A percentile compares a stretch with the other conserved stretches of the same genome.
Conservation (phyloP, 352 stramenopile genomes). For the Pythium utonaiense region DNA sequence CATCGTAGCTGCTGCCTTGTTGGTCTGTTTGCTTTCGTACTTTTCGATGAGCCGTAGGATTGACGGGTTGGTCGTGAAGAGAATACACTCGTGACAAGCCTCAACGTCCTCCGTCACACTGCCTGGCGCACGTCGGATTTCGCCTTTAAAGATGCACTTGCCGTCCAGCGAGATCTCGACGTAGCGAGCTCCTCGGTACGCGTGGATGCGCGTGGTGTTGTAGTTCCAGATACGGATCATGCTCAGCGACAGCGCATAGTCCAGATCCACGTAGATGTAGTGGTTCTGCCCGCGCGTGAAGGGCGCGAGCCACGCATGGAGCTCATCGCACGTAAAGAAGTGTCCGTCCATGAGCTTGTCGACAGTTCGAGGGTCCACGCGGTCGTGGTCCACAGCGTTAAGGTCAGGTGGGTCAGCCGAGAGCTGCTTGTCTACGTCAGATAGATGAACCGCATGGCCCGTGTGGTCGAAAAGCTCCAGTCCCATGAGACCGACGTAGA, state of each 20-base stretch:
- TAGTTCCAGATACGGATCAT: constrained; percentile 90
- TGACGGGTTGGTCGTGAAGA: constrained; percentile 75
- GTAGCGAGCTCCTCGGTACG: constrained; percentile 62
- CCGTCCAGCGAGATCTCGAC: constrained; percentile 61
- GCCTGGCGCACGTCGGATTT: constrained; percentile 68
- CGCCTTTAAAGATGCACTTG: constrained; percentile 74
- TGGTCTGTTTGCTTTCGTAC: constrained; percentile 50
- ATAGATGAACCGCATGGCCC: constrained; percentile 58
- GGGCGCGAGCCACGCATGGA: constrained; percentile 87
- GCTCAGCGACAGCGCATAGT: constrained; percentile 69
- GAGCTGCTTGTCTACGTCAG: constrained; percentile 64
- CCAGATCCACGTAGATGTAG: constrained; percentile 75
- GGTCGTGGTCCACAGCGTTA: constrained; percentile 77
- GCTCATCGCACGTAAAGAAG: constrained; percentile 84
- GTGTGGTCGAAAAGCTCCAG: constrained; percentile 87
- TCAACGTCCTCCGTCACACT: constrained; percentile 55
- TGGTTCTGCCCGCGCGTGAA: constrained; percentile 76
- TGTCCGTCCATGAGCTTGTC: constrained; percentile 90
- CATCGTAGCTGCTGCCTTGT: constrained; percentile 14
- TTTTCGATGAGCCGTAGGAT: constrained; percentile 83
- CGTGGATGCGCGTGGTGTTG: constrained; percentile 79
- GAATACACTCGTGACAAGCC: constrained; percentile 74
- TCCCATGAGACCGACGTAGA: constrained; percentile 90
- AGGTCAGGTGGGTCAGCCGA: constrained; percentile 76
- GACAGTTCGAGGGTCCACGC: constrained; percentile 70